phyloP scores from a whole-genome alignment of 1,284 basidiomycete species.

The Cutaneotrichosporon curvatum region DNA sequence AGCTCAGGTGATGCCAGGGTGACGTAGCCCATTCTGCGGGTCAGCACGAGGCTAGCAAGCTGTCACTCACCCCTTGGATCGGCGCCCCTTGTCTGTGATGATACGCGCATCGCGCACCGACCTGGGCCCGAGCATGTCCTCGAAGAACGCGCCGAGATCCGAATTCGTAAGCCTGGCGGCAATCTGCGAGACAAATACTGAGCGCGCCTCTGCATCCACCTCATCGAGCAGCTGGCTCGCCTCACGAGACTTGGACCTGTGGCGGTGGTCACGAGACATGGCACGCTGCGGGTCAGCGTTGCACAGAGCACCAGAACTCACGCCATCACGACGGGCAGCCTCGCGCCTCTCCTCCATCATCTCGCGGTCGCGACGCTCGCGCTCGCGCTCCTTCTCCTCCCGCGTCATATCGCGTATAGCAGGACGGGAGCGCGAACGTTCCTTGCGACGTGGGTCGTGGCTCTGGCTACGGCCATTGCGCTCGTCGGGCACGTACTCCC shows the following conservation, averaged over 20 bases:
- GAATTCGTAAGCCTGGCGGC: conserved; percentile 88
- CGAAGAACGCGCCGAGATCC: conserved; percentile 97
- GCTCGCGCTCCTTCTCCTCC: conserved; percentile 39
- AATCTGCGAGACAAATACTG: conserved; percentile 96
- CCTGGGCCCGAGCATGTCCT: conserved; percentile 86
- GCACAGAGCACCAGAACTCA: conserved; percentile 2
- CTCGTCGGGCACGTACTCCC: conserved; percentile 8
- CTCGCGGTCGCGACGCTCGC: conserved; percentile 37
- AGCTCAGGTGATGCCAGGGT: conserved; percentile 85
- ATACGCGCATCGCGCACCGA: conserved; percentile 91
- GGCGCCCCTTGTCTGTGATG: conserved; percentile 85
- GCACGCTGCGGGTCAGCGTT: conserved; percentile 4
- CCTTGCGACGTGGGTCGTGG: conserved; percentile 2
- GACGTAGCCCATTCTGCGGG: conserved; percentile 79
- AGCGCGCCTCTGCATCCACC: conserved; percentile 82
- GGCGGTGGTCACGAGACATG: conserved; percentile 14
- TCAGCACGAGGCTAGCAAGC: background rate
- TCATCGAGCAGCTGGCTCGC: conserved; percentile 44
- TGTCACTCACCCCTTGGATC: conserved; percentile 79
- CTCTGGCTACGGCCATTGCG: conserved; percentile 3
- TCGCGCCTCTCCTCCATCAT: conserved; percentile 39
- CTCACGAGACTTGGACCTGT: conserved; percentile 64
- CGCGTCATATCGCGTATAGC: conserved; percentile 27
- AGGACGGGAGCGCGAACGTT: conserved; percentile 8
- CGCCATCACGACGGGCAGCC: conserved; percentile 20